Base-by-base conservation (phyloP, 495 filamentous ascomycete genomes). In the Xylaria telfairii region DNA sequence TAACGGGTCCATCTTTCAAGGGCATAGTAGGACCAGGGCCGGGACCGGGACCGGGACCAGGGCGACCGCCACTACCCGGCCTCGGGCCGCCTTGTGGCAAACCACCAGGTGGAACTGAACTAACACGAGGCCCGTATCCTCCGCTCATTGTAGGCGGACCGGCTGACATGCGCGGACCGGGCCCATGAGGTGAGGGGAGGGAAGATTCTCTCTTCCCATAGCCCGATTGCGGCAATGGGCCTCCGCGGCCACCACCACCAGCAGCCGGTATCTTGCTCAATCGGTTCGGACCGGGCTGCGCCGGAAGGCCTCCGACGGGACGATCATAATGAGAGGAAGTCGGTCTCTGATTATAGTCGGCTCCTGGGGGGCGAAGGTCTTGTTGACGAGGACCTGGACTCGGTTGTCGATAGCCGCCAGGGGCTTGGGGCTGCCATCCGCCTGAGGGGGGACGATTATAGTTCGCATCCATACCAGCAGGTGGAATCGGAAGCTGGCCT, bases 351-450 rank as follows among this genome's bases (percentile, higher is more conserved):
- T 79, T 73, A 34, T 74, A 74, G 42, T 77, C 75, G 8, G 72
- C 74, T 8, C 74, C 73, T 32, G 70, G 57, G n/a, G 75, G 71
- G 49, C 75, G 77, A 8, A 28, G 56, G 56, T 75, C 73, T 53
- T 70, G 76, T 26, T 63, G 73, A 24, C 72, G 56, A 59, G 71
- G 72, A 63, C 78, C 76, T 19, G 82, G 80, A 70, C 78, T 81
- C 34, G 83, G 75, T 68, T 83, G 81, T 60, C 81, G 79, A 51
- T 86, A 85, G 6, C 77, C 80, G 3, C 73, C 47, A 2, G 81
- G 80, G 13, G 76, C 67, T 68, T 86, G 84, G 26, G 85, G 78
- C 61, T 81, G 79, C 85, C 84, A 86, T 37, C 81, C 78, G 12
- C 71, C 75, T 21, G 75, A 78, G 6, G 62, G 51, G 17, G 79